Evolutionary conservation across 2,329 filamentous ascomycete genomes (phyloP), one percentile per base, ranked within the genome.

Genomic region (Emergomyces pasteurianus): DNA sequence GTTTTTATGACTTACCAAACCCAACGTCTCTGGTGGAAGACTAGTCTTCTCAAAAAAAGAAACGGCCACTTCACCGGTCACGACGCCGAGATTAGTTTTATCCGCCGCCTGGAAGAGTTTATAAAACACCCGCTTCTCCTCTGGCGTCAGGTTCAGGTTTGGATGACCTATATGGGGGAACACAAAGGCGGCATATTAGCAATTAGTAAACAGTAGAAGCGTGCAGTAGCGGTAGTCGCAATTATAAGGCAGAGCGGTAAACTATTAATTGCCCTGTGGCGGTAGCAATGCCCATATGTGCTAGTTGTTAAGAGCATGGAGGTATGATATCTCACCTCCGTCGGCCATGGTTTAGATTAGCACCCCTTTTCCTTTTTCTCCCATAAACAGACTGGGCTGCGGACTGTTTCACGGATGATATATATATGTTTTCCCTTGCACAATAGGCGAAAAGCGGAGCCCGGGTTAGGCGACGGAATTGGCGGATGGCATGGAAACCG

Each of bases 1-100:
- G 47, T 23, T 26, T 31, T 53, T 6, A 38, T n/a, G 14, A 79
- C 84, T 67, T 77, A 92, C 89, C 84, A 95, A 87, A 75, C 92
- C 94, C 62, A 99, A 81, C 56, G 94, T 82, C 64, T 89, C 86
- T 59, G 92, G 90, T 63, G 92, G 86, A 56, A 99, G 81, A 67
- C 89, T 87, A 53, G 94, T 97, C 80, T 94, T 94, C 76, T 97
- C 92, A 72, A 99, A 99, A 80, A 99, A 97, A 73, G 91, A 90
- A 74, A 99, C 92, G 62, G 94, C 94, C 63, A 95, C 83, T 76
- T 99, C 94, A 75, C 94, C 94, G 21, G 94, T 96, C 40, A 99
- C 90, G 65, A 97, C 91, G 60, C 92, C 91, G 61, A 96, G 87
- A 72, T 85, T 88, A 68, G 96, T 94, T 62, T 87, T 88, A 76